Evolutionary conservation across 495 filamentous ascomycete genomes (phyloP).

Genomic region (Trichodelitschia bisporula): DNA sequence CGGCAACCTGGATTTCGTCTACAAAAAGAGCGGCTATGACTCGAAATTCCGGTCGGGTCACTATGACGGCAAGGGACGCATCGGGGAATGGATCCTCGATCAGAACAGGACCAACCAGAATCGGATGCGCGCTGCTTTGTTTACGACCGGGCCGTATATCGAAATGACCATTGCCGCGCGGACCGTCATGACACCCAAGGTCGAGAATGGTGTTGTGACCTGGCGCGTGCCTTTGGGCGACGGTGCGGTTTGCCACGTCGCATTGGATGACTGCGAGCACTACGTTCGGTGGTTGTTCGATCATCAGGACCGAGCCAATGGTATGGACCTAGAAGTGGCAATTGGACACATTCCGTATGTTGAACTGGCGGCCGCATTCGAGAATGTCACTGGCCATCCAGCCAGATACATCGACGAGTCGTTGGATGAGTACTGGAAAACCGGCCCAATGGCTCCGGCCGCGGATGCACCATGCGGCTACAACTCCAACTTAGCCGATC

Average conservation of each 20-base stretch:
- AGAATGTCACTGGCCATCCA: constrained; percentile 25
- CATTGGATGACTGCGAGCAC: constrained; percentile 25
- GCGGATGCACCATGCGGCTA: constrained; percentile 14
- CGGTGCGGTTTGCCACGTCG: constrained; percentile 21
- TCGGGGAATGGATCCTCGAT: constrained; percentile 11
- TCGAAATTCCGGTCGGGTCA: constrained; percentile 4
- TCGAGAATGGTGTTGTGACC: constrained; percentile 19
- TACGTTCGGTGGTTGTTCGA: constrained; percentile 35
- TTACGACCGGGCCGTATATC: constrained; percentile 9
- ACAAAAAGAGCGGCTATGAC: constrained; percentile 4
- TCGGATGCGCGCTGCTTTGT: constrained; percentile 6
- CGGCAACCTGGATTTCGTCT: constrained; percentile 7
- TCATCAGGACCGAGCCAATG: constrained; percentile 21
- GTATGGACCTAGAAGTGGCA: constrained; percentile 25
- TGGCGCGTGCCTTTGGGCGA: constrained; percentile 22
- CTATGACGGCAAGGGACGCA: constrained; percentile 6
- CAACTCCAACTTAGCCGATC: constrained; percentile 17
- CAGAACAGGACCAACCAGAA: constrained; percentile 4
- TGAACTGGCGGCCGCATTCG: constrained; percentile 25
- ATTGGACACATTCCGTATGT: constrained; percentile 21
- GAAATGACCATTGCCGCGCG: constrained; percentile 11
- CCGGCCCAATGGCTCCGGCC: constrained; percentile 5
- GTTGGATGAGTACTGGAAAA: constrained; percentile 21
- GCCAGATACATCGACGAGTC: constrained; percentile 18
- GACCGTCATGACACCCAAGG: constrained; percentile 16